phyloP scores from a whole-genome alignment of 176 grass and related monocot genomes.

The Oryza glumipatula region DNA sequence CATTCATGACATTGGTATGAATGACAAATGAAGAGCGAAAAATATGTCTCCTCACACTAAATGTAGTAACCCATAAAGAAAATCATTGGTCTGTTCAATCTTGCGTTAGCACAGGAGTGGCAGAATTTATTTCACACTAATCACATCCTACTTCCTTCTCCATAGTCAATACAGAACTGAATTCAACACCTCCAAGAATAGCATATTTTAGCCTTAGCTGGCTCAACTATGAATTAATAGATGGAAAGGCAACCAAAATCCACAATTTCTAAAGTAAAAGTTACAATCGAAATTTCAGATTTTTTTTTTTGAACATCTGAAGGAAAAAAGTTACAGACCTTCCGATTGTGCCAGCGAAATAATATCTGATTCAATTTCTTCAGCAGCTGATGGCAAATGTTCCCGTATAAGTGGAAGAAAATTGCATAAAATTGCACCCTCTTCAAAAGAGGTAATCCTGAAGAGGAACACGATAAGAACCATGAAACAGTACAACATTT shows the following conservation, averaged over 20 bases:
- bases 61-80: no score
- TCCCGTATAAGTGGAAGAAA: constrained; percentile 86
- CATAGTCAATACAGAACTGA: not conserved
- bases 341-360: constrained; percentile 56
- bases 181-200: not conserved
- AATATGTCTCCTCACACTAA: not conserved
- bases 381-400: constrained; percentile 72
- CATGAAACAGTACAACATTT: constrained; percentile 6
- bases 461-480: constrained; percentile 34
- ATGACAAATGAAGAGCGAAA: no score
- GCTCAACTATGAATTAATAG: not conserved
- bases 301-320: constrained; percentile 3
- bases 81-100: not conserved
- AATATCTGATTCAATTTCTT: constrained; percentile 81
- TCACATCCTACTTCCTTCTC: not conserved
- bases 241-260: no score
- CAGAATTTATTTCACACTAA: constrained; percentile 33
- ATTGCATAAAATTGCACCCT: constrained; percentile 72
- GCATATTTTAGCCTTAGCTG: not conserved
- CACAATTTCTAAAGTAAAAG: not conserved
- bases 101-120: not conserved
- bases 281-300: not conserved
- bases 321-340: constrained; percentile 57
- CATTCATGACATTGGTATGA: not conserved
- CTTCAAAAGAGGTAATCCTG: constrained; percentile 59